phyloP scores from a whole-genome alignment of 176 grass and related monocot species.

The Zoysia japonica region DNA sequence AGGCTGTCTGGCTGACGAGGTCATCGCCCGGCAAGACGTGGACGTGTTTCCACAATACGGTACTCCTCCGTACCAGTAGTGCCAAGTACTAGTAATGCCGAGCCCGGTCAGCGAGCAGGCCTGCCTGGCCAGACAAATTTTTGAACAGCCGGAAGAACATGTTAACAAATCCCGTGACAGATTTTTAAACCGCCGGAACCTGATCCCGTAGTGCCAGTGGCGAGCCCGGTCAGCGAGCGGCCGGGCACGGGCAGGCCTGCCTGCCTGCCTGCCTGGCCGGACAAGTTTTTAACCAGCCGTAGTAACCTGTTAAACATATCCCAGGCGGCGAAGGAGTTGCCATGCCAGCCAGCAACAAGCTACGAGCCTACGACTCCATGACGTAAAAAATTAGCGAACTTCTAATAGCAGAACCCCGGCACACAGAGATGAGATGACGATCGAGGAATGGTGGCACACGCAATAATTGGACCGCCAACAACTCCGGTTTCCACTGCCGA shows the following conservation, averaged over 20 bases:
- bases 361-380: not conserved
- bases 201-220: not conserved
- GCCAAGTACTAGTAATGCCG: too few species aligned
- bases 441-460: not conserved
- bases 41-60: not conserved
- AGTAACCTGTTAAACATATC: not conserved
- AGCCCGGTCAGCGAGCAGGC: not conserved
- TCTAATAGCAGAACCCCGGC: not conserved
- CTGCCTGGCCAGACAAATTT: not conserved
- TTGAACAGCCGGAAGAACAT: not conserved
- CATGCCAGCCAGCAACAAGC: constrained; percentile 1
- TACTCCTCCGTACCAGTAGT: not conserved
- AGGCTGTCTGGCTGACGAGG: not conserved
- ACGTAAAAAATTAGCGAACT: not conserved
- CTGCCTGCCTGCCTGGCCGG: not conserved
- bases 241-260: too few species aligned
- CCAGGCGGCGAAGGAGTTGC: not conserved
- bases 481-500: not conserved
- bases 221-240: not conserved
- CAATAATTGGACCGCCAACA: constrained; percentile 34
- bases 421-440: not conserved
- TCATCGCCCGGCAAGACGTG: not conserved
- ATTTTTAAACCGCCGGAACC: too few species aligned
- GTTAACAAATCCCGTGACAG: not conserved
- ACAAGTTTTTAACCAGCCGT: not conserved